A percentile compares a stretch with the other conserved stretches of the same genome.
These are phyloP conservation scores for Geranium brycei DNA, from an alignment of 345 rosid genomes.

Conservation along the genomic window DNA sequence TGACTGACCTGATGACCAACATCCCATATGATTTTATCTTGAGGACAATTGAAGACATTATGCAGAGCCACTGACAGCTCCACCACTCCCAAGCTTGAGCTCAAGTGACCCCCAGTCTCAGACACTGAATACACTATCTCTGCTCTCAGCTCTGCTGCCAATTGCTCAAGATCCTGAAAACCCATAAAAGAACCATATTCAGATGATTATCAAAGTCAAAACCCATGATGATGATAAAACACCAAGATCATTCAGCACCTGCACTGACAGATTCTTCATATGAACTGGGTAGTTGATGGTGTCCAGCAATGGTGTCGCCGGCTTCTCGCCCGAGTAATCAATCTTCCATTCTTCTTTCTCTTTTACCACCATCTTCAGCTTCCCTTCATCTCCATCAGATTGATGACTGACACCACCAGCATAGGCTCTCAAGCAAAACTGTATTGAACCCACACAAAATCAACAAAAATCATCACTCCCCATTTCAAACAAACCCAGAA, in stretches of 20 bases:
- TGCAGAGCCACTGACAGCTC: conserved; percentile 54
- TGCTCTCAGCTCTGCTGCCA: conserved; percentile 53
- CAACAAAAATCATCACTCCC: no score
- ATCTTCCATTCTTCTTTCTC: conserved; percentile 34
- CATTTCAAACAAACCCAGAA: background rate
- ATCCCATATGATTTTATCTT: conserved; percentile 67
- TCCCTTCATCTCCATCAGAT: conserved; percentile 25
- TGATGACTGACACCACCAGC: conserved; percentile 5
- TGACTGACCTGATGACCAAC: conserved; percentile 64
- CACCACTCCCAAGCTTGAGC: conserved; percentile 57
- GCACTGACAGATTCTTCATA: conserved; percentile 52
- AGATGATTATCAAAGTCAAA: background rate
- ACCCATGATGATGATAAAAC: background rate
- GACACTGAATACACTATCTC: conserved; percentile 46
- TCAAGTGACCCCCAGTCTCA: conserved; percentile 54
- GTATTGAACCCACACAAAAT: background rate
- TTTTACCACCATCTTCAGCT: conserved; percentile 13
- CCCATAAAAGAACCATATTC: background rate
- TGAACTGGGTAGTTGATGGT: conserved; percentile 59
- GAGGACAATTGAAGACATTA: conserved; percentile 49
- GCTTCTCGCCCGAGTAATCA: conserved; percentile 40
- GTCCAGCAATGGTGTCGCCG: conserved; percentile 59
- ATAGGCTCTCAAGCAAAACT: conserved; percentile 34
- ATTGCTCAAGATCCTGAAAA: conserved; percentile 51
- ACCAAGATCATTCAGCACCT: conserved; percentile 20